Evolutionary conservation across 257 asterid species (phyloP).

Genomic region (Solanum bukasovii): DNA sequence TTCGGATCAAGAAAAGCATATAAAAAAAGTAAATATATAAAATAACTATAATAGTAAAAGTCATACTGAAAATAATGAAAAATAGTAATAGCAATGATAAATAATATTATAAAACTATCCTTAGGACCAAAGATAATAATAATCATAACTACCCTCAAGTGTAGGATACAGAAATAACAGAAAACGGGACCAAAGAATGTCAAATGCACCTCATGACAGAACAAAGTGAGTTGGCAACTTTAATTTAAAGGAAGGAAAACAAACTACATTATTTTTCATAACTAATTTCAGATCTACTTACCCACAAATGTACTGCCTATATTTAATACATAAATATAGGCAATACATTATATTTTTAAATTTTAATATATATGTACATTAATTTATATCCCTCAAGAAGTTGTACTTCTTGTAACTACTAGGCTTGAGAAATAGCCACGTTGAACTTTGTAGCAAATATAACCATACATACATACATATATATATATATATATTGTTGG

Average conservation of each 20-base stretch:
- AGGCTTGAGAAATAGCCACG: not conserved
- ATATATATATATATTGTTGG: too few species aligned
- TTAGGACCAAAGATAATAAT: not conserved
- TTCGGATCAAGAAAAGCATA: rapidly evolving
- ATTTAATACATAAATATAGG: not conserved
- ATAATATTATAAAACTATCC: not conserved
- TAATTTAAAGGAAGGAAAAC: not conserved
- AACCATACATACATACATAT: too few species aligned
- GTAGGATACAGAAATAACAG: not conserved
- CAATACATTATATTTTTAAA: not conserved
- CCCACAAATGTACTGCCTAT: not conserved
- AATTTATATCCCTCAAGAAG: not conserved
- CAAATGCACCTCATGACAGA: not conserved
- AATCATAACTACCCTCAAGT: not conserved
- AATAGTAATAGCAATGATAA: too few species aligned
- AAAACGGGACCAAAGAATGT: not conserved
- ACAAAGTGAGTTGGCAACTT: not conserved
- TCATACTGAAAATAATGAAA: too few species aligned
- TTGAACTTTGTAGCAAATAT: not conserved
- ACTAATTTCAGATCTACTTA: not conserved
- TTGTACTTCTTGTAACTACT: not conserved
- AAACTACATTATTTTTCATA: not conserved
- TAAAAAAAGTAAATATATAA: too few species aligned
- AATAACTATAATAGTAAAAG: too few species aligned
- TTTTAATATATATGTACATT: not conserved